Conservation (phyloP, 2,329 filamentous ascomycete genomes). For the Aureobasidium musti region DNA sequence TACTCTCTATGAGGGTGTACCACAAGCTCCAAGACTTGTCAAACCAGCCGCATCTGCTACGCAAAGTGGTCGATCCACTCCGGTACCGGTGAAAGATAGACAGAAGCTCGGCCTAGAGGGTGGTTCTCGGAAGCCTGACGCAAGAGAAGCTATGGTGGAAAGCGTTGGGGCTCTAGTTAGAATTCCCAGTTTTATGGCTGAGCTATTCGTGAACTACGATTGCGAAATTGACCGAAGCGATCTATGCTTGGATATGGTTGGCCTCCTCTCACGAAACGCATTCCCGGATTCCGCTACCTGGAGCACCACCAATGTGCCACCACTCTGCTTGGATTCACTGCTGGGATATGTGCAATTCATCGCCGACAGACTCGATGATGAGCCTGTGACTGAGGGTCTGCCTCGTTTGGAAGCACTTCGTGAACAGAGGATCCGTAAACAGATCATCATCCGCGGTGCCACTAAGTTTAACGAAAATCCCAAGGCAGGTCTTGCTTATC, state of each 20-base stretch:
- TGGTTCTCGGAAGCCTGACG: constrained; percentile 87
- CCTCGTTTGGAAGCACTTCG: constrained; percentile 66
- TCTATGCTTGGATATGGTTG: constrained; percentile 93
- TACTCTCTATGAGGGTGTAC: constrained; percentile 87
- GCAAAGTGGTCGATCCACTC: constrained; percentile 80
- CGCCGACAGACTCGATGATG: constrained; percentile 77
- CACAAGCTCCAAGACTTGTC: constrained; percentile 82
- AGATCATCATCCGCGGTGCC: constrained; percentile 82
- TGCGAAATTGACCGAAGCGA: constrained; percentile 90
- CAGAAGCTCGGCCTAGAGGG: constrained; percentile 92
- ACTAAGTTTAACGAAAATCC: constrained; percentile 95
- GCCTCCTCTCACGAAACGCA: constrained; percentile 87
- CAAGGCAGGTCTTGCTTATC: constrained; percentile 81
- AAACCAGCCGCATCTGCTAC: constrained; percentile 74
- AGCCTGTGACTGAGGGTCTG: constrained; percentile 63
- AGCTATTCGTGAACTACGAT: constrained; percentile 97
- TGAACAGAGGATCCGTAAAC: constrained; percentile 76
- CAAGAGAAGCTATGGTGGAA: constrained; percentile 97
- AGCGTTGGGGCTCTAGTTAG: constrained; percentile 87
- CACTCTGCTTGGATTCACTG: constrained; percentile 87
- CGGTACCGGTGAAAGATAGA: constrained; percentile 86
- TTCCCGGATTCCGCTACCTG: constrained; percentile 96
- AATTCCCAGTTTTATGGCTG: constrained; percentile 92
- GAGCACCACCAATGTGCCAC: constrained; percentile 98
- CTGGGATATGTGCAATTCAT: constrained; percentile 91